Conservation (phyloP, 192 early-diverging fungal species). For the Hyaloraphidium curvatum region DNA sequence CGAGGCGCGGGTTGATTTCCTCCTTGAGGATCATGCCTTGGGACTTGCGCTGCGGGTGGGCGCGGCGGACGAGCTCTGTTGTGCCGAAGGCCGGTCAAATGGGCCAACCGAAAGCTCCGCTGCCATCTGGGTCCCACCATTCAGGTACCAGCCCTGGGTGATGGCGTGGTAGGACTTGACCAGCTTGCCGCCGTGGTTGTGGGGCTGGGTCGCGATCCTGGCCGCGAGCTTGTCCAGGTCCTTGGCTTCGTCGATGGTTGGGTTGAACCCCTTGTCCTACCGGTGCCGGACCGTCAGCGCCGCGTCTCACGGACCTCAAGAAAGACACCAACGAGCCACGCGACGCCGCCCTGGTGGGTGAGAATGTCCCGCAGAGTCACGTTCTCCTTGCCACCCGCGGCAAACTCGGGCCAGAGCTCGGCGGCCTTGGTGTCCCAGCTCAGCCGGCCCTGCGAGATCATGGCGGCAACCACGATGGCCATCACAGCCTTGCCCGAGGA, state of each 20-base stretch:
- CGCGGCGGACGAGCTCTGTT: too few relatives aligned
- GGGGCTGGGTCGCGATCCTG: constrained; percentile 32
- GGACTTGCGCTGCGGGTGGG: too few relatives aligned
- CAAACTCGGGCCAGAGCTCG: constrained; percentile 59
- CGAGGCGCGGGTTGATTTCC: not conserved
- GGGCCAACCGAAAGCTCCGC: too few relatives aligned
- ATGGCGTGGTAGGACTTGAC: constrained; percentile 8
- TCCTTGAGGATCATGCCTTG: not conserved
- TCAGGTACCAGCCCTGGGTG: constrained; percentile 48
- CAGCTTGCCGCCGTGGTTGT: constrained; percentile 33
- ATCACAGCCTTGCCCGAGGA: constrained; percentile 2
- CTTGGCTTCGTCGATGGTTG: constrained; percentile 19
- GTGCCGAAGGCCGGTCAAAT: too few relatives aligned
- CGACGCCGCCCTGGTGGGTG: constrained; percentile 42
- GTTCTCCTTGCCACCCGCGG: constrained; percentile 41
- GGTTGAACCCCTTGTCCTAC: constrained; percentile 15
- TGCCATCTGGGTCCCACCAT: too few relatives aligned
- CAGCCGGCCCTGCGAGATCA: constrained; percentile 34
- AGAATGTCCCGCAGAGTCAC: constrained; percentile 40
- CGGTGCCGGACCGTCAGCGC: not conserved
- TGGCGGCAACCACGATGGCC: constrained; percentile 28
- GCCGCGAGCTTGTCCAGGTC: constrained; percentile 26
- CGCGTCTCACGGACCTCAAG: not conserved
- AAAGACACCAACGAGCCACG: constrained; percentile 14
- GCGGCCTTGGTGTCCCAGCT: constrained; percentile 25